A percentile compares a stretch with the other conserved stretches of the same genome.
Evolutionary conservation across 768 basidiomycete species (phyloP).

Genomic region (Leccinum boreale): DNA sequence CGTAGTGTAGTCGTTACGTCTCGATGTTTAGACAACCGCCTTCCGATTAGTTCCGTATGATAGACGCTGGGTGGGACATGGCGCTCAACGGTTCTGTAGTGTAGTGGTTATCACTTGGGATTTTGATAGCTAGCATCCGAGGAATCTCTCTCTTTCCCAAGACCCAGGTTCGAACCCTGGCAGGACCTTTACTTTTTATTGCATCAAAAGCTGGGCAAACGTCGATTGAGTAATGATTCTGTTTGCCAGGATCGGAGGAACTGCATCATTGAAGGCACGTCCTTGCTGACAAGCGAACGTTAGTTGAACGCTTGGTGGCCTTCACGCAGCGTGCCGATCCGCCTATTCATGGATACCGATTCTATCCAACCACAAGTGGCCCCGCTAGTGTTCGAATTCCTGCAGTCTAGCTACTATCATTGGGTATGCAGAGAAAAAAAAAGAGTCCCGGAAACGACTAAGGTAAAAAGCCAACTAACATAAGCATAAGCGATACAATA

Average conservation of each 20-base stretch:
- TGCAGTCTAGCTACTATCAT: neutral
- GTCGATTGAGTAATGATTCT: rapidly evolving
- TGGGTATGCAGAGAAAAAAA: neutral
- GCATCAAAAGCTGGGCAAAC: neutral
- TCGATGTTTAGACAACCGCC: neutral
- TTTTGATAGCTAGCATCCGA: constrained; percentile 7
- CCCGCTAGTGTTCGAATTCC: neutral
- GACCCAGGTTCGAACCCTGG: constrained; percentile 28
- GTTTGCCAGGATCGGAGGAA: too few relatives aligned
- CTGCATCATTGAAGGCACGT: too few relatives aligned
- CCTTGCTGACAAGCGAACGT: too few relatives aligned
- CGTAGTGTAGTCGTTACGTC: neutral
- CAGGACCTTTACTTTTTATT: constrained; percentile 17
- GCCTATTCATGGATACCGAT: neutral
- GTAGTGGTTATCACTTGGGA: constrained; percentile 29
- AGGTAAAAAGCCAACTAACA: neutral
- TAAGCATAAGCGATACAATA: constrained; percentile 1
- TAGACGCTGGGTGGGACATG: too few relatives aligned
- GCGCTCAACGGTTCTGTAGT: constrained; percentile 18
- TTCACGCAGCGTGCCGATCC: neutral
- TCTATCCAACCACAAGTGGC: neutral
- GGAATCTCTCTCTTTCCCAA: constrained; percentile 5
- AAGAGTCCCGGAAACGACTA: neutral
- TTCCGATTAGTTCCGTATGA: neutral
- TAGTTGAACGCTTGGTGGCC: too few relatives aligned